Evolutionary conservation across 352 stramenopile species (phyloP).

Genomic region (Aphanomyces astaci): DNA sequence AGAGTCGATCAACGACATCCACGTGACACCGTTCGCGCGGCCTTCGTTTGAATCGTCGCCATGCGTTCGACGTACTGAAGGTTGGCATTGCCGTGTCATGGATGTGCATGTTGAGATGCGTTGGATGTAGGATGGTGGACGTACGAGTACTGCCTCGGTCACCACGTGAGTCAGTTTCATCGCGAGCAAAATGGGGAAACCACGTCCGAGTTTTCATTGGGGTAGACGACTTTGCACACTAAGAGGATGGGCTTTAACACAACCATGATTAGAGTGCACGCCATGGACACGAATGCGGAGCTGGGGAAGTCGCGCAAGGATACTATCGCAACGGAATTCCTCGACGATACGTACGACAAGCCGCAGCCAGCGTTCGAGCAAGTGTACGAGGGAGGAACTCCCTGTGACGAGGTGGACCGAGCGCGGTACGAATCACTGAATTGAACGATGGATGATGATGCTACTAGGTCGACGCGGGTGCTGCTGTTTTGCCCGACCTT

Average conservation of each 20-base stretch:
- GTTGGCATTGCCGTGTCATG: background rate
- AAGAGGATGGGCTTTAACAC: too few species aligned
- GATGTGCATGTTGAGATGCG: background rate
- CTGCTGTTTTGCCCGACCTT: conserved; percentile 31
- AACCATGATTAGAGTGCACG: conserved; percentile 29
- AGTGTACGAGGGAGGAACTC: conserved; percentile 56
- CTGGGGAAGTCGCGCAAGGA: conserved; percentile 36
- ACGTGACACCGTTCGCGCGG: conserved; percentile 43
- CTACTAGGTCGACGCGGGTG: conserved; percentile 10
- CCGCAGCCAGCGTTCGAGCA: conserved; percentile 58
- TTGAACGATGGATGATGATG: background rate
- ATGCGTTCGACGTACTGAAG: conserved; percentile 69
- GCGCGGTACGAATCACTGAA: conserved; percentile 12
- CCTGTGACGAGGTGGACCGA: conserved; percentile 65
- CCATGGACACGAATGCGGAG: conserved; percentile 32
- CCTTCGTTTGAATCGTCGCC: conserved; percentile 40
- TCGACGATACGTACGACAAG: conserved; percentile 72
- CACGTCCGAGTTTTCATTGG: conserved; percentile 61
- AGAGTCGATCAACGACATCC: conserved; percentile 39
- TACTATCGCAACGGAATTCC: conserved; percentile 61
- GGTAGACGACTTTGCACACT: conserved; percentile 14
- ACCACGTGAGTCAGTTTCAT: conserved; percentile 65
- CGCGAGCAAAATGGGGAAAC: conserved; percentile 54
- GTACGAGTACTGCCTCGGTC: conserved; percentile 76
- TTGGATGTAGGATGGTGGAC: conserved; percentile 52